A percentile compares a stretch with the other conserved stretches of the same genome.
Evolutionary conservation across 2,329 filamentous ascomycete genomes (phyloP).

Genomic region (Epichloe brachyelytri): DNA sequence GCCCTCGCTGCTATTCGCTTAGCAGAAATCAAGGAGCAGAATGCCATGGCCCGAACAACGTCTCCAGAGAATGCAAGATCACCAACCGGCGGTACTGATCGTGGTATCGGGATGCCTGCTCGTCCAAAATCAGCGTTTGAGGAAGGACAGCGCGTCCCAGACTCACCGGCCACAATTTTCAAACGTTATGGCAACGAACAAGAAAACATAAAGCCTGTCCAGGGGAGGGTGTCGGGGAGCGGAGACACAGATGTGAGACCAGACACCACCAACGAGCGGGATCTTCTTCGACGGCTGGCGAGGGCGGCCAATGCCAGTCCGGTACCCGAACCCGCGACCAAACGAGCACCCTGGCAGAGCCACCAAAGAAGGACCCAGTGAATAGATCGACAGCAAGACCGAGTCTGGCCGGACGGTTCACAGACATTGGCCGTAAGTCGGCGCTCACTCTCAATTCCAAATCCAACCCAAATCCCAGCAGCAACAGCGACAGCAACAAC

Average conservation of each 20-base stretch:
- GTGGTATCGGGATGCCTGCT: conserved; percentile 10
- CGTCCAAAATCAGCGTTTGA: conserved; percentile 9
- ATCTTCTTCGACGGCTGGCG: conserved; percentile 36
- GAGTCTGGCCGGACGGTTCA: conserved; percentile 9
- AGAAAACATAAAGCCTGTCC: neutral
- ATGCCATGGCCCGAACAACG: conserved; percentile 30
- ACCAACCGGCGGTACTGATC: conserved; percentile 12
- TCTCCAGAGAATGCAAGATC: conserved; percentile 28
- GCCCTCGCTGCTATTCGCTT: conserved; percentile 35
- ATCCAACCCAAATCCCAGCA: neutral
- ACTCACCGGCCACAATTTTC: conserved; percentile 30
- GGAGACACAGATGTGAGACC: neutral
- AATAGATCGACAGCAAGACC: conserved; percentile 1
- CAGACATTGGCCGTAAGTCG: conserved; percentile 10
- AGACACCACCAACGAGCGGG: conserved; percentile 21
- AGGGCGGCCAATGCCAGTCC: conserved; percentile 34
- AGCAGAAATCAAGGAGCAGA: conserved; percentile 39
- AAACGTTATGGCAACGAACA: conserved; percentile 12
- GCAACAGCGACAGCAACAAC: neutral
- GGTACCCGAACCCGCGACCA: conserved; percentile 15
- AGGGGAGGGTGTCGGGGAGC: neutral
- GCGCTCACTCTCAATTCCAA: neutral
- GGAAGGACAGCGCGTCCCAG: conserved; percentile 14
- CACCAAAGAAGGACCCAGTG: neutral
- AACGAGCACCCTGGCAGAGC: conserved; percentile 2